Base-by-base conservation (phyloP, 2,329 filamentous ascomycete genomes). In the Calonectria leucothoes region DNA sequence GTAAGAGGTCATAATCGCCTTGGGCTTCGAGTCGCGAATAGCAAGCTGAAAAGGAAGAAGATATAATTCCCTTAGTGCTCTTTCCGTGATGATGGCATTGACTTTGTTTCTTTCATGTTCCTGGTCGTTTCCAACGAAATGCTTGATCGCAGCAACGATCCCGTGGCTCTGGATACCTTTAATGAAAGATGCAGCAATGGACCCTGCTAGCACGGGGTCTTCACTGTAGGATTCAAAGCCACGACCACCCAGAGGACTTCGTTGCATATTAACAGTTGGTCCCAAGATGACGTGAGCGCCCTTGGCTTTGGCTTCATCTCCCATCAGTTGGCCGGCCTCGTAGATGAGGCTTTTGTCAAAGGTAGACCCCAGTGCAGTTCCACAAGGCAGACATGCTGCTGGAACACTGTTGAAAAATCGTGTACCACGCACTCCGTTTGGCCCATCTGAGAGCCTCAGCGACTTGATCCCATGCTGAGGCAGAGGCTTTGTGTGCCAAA, bases 21-120 rank as follows among this genome's bases (percentile, higher is more conserved):
- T 29, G 7, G 65, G 65, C 8, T 57, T 14, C 1, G 51, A 20
- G 2, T 57, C 49, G 1, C 29, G 20, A 15, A 68, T 31, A 11
- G 48, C 65, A 3, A 68, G 11, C 11, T 68, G 49, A 45, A 68
- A 68, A 3, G 65, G 65, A 10, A 29, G 33, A 0, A 52, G 12
- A 14, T 66, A 52, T 2, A 66, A 25, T 15, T 66, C 64, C 5
- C 64, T 8, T 14, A 66, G 17, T 5, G 64, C 64, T 6, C 64
- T 20, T 12, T 66, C 64, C 1, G 35, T 48, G 6, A 64, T 27
- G 11, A 48, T 48, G 10, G 39, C 59, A 33, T 45, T 64, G 12
- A 10, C 59, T 6, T 23, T 25, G n/a, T n/a, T 45, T 17, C 59
- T 42, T 14, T 66, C 23, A 93, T 88, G 74, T 93, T 93, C 84